phyloP scores from a whole-genome alignment of 768 basidiomycete genomes.

The Trametes cubensis region DNA sequence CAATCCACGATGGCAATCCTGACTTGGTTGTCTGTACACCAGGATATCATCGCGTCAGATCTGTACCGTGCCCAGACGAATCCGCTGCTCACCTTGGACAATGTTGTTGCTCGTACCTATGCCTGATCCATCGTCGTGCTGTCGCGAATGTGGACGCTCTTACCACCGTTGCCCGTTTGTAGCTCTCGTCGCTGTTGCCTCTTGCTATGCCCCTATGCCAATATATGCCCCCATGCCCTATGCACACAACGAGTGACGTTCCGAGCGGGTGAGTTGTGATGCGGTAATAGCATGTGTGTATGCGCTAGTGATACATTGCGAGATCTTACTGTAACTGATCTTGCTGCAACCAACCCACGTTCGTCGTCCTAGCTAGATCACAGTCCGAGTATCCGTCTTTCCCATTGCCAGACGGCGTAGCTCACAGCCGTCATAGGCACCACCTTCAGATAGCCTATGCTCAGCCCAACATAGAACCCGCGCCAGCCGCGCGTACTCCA shows the following conservation, averaged over 20 bases:
- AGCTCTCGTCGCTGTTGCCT: no score
- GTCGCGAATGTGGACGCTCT: slow-evolving; percentile 4
- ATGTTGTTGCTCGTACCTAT: neutral
- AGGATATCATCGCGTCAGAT: no score
- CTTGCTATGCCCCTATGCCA: slow-evolving; percentile 2
- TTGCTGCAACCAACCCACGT: neutral
- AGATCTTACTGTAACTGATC: neutral
- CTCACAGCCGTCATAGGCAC: slow-evolving; percentile 96
- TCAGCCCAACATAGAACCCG: slow-evolving; percentile 90
- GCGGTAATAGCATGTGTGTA: slow-evolving; percentile 3
- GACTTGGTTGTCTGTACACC: neutral
- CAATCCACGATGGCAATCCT: neutral
- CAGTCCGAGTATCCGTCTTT: slow-evolving; percentile 54
- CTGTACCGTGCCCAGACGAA: no score
- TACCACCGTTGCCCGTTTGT: neutral
- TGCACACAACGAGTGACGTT: no score
- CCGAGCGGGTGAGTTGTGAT: neutral
- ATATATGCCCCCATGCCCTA: slow-evolving; percentile 6
- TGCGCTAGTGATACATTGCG: slow-evolving; percentile 12
- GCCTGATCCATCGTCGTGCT: neutral
- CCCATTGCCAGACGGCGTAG: slow-evolving; percentile 87
- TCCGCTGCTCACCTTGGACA: neutral
- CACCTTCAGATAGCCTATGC: slow-evolving; percentile 92
- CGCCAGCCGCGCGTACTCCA: slow-evolving; percentile 73
- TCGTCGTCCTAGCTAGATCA: slow-evolving; percentile 22